Conservation (phyloP, 345 rosid genomes). For the Crucihimalaya himalaica region DNA sequence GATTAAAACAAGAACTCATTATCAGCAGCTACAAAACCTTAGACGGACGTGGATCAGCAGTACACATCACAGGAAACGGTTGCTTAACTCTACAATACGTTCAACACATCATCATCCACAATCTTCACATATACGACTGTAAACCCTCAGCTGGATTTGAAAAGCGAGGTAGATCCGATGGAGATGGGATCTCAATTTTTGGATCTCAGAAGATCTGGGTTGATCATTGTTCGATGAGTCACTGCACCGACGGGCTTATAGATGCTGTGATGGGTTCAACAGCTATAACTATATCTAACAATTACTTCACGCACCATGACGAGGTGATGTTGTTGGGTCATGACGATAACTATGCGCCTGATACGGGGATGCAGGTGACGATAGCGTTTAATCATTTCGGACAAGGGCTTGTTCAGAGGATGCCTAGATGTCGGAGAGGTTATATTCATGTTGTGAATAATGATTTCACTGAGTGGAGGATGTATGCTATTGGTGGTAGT, state of each 20-base stretch:
- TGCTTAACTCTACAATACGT: constrained; percentile 73
- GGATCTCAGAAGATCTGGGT: constrained; percentile 76
- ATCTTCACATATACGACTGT: constrained; percentile 69
- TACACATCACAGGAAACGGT: constrained; percentile 73
- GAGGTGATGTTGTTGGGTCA: constrained; percentile 89
- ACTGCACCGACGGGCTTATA: constrained; percentile 70
- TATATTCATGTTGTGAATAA: constrained; percentile 89
- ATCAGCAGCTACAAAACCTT: constrained; percentile 75
- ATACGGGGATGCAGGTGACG: constrained; percentile 84
- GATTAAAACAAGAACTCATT: constrained; percentile 69
- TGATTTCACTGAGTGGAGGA: constrained; percentile 76
- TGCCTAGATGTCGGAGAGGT: constrained; percentile 88
- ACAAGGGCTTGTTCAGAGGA: constrained; percentile 72
- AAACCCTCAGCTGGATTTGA: constrained; percentile 70
- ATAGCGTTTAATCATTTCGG: constrained; percentile 87
- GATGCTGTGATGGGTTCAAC: constrained; percentile 88
- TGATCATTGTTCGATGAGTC: constrained; percentile 71
- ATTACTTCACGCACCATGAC: constrained; percentile 63
- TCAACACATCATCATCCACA: constrained; percentile 79
- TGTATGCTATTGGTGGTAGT: constrained; percentile 95
- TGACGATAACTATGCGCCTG: constrained; percentile 42
- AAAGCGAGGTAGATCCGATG: constrained; percentile 67
- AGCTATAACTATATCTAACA: constrained; percentile 76
- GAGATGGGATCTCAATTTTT: constrained; percentile 78
- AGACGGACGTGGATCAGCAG: constrained; percentile 76